phyloP scores from a whole-genome alignment of 768 basidiomycete genomes.

The Amanita rimosa region DNA sequence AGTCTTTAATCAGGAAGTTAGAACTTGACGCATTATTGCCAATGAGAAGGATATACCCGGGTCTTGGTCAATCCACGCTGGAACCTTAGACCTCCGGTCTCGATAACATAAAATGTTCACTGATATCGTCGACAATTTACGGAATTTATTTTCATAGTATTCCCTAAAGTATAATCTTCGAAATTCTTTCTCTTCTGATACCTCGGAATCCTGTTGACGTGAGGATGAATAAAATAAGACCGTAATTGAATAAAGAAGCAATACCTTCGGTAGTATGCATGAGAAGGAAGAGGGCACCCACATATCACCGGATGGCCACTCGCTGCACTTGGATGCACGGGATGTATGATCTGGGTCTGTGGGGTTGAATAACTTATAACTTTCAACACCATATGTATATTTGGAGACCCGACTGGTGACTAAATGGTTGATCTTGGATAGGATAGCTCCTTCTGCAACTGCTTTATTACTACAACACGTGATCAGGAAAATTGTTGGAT shows the following conservation, averaged over 20 bases:
- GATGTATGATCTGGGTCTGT: conserved; percentile 7
- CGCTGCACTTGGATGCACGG: not conserved
- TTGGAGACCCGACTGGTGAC: conserved; percentile 10
- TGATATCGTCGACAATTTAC: conserved; percentile 7
- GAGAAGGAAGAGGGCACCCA: conserved; percentile 6
- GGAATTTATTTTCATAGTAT: conserved; percentile 6
- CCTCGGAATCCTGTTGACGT: conserved; percentile 11
- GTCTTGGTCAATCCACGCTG: conserved; percentile 9
- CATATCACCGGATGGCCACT: not conserved
- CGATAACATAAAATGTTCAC: conserved; percentile 11
- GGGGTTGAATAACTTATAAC: conserved; percentile 5
- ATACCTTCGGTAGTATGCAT: conserved; percentile 8
- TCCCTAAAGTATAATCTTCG: conserved; percentile 5
- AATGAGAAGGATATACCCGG: conserved; percentile 6
- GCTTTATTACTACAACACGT: conserved; percentile 13
- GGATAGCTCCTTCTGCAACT: conserved; percentile 16
- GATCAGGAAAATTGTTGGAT: not conserved
- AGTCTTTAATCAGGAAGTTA: not conserved
- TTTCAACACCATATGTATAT: conserved; percentile 9
- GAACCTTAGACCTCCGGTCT: conserved; percentile 8
- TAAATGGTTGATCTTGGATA: conserved; percentile 14
- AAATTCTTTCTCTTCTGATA: conserved; percentile 15
- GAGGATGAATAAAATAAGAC: not conserved
- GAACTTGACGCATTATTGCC: not conserved
- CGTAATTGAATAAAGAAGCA: too few species aligned